phyloP scores from a whole-genome alignment of 306 rosid genomes.

The Cucurbita moschata region DNA sequence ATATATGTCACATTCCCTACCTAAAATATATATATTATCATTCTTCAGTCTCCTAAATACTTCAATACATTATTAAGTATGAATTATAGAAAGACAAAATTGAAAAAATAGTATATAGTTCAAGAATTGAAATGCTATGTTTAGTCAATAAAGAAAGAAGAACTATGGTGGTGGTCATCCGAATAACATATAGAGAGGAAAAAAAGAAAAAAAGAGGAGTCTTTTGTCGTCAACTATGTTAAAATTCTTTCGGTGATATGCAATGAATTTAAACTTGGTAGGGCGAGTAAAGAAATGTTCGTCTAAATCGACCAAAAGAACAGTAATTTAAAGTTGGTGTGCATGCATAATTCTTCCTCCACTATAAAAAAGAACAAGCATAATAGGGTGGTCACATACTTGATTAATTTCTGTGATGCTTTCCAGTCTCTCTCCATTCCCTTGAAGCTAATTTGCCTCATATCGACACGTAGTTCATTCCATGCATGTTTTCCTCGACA shows the following conservation, averaged over 20 bases:
- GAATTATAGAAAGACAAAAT: not conserved
- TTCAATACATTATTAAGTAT: too few relatives aligned
- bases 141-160: not conserved
- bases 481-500: slow-evolving; percentile 5
- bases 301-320: not conserved
- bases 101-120: not conserved
- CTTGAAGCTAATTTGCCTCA: not conserved
- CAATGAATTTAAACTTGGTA: slow-evolving; percentile 1
- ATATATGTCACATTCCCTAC: not conserved
- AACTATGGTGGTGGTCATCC: not conserved
- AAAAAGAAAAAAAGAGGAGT: too few relatives aligned
- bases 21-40: not conserved
- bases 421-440: not conserved
- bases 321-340: not conserved
- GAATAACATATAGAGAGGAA: not conserved
- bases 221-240: not conserved
- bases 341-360: not conserved
- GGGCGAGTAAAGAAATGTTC: not conserved
- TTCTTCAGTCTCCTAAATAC: not conserved
- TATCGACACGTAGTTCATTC: slow-evolving; percentile 2
- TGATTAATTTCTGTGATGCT: not conserved
- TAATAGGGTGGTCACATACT: slow-evolving; percentile 2
- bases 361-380: not conserved
- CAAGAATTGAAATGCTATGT: not conserved
- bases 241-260: not conserved